Evolutionary conservation across 441 rosid genomes (phyloP).

Genomic region (Codiaeum variegatum): DNA sequence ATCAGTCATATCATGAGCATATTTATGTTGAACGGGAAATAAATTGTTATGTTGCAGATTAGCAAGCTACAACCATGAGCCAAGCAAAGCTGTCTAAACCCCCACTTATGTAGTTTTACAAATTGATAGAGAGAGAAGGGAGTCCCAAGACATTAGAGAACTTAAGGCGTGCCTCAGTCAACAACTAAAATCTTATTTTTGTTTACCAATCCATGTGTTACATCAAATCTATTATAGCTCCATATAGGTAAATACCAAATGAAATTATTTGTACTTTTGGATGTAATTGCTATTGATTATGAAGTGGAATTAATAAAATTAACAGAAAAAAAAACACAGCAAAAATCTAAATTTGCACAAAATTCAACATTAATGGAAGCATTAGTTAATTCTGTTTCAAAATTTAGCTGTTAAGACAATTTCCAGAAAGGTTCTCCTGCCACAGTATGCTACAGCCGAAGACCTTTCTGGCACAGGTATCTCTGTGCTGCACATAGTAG

Average conservation of each 20-base stretch:
- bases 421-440: not conserved
- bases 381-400: not conserved
- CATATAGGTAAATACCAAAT: not conserved
- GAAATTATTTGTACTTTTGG: not conserved
- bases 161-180: not conserved
- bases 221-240: not conserved
- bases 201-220: not conserved
- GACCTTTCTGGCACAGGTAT: not conserved
- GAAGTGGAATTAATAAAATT: not conserved
- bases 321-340: not conserved
- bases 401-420: not conserved
- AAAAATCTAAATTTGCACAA: not conserved
- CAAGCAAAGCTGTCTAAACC: not conserved
- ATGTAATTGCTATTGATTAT: not conserved
- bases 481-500: not conserved
- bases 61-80: not conserved
- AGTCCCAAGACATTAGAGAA: not conserved
- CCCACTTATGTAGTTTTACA: not conserved
- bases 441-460: not conserved
- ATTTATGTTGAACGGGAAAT: not conserved
- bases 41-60: not conserved
- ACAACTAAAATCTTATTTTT: not conserved
- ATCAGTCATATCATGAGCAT: not conserved
- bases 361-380: not conserved
- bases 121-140: not conserved